Conservation (phyloP, 2,329 filamentous ascomycete species). For the Calycina marina region DNA sequence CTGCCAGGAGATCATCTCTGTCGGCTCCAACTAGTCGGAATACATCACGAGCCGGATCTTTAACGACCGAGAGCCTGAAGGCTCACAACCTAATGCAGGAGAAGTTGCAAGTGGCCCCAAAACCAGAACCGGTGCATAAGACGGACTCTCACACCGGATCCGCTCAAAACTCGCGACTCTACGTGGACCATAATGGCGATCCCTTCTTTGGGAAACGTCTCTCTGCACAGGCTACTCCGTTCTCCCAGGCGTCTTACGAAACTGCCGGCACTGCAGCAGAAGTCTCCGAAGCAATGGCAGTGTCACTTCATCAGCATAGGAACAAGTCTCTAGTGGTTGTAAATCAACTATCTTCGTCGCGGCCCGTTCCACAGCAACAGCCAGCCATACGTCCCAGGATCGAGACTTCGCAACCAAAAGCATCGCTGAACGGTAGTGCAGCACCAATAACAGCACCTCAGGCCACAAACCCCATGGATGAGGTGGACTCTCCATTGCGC, state of each 20-base stretch:
- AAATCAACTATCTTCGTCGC: slow-evolving; percentile 9
- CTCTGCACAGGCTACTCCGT: slow-evolving; percentile 44
- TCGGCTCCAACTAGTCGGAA: slow-evolving; percentile 49
- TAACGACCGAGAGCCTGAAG: slow-evolving; percentile 43
- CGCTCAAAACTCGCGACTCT: slow-evolving; percentile 7
- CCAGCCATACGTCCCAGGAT: slow-evolving; percentile 4
- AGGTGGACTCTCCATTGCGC: slow-evolving; percentile 45
- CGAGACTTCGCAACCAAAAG: slow-evolving; percentile 8
- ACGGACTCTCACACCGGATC: slow-evolving; percentile 7
- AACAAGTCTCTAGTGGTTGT: slow-evolving; percentile 49
- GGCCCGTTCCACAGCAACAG: neutral
- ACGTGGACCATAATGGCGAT: slow-evolving; percentile 39
- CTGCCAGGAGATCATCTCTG: slow-evolving; percentile 42
- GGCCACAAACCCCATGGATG: slow-evolving; percentile 31
- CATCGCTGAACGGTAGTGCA: slow-evolving; percentile 23
- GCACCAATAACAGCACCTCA: slow-evolving; percentile 38
- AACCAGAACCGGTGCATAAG: slow-evolving; percentile 3
- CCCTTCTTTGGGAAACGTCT: slow-evolving; percentile 36
- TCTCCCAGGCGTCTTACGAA: slow-evolving; percentile 46
- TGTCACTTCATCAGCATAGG: slow-evolving; percentile 49
- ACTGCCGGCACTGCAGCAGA: slow-evolving; percentile 43
- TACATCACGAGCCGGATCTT: slow-evolving; percentile 35
- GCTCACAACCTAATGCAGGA: slow-evolving; percentile 31
- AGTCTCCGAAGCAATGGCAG: slow-evolving; percentile 46
- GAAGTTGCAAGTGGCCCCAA: slow-evolving; percentile 7